These are phyloP conservation scores for Linanthus parryae DNA, from an alignment of 148 eudicot genomes.

Conservation along the genomic window DNA sequence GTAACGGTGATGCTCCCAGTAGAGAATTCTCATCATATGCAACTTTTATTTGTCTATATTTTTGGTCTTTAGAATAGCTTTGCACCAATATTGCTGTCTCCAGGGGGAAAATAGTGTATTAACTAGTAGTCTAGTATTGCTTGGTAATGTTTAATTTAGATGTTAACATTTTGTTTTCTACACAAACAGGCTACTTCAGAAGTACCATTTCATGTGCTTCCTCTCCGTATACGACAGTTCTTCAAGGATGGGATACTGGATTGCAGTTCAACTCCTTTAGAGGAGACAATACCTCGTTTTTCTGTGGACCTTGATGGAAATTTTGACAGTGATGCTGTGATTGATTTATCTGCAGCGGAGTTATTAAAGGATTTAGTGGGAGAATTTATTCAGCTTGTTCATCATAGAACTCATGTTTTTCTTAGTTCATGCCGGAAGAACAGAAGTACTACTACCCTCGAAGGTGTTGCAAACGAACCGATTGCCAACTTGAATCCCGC, in stretches of 20 bases:
- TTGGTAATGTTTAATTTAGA: too few relatives aligned
- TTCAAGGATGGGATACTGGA: slow-evolving; percentile 37
- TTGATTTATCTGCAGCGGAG: slow-evolving; percentile 49
- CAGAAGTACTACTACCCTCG: slow-evolving; percentile 17
- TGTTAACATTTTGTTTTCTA: slow-evolving; percentile 8
- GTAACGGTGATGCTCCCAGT: too few relatives aligned
- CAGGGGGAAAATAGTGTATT: too few relatives aligned
- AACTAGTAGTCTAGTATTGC: too few relatives aligned
- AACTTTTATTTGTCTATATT: too few relatives aligned
- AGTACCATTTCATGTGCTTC: slow-evolving; percentile 53
- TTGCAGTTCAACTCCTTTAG: slow-evolving; percentile 24
- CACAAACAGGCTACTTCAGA: slow-evolving; percentile 80
- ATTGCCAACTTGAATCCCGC: slow-evolving; percentile 16
- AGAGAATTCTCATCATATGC: too few relatives aligned
- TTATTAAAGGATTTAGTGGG: slow-evolving; percentile 54
- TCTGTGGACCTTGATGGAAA: slow-evolving; percentile 50
- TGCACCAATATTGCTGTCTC: too few relatives aligned
- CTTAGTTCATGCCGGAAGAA: slow-evolving; percentile 12
- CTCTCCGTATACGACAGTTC: slow-evolving; percentile 49
- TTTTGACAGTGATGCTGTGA: slow-evolving; percentile 41
- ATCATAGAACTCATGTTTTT: slow-evolving; percentile 35
- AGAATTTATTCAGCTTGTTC: slow-evolving; percentile 65
- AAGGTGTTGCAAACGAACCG: slow-evolving; percentile 17
- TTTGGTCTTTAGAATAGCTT: too few relatives aligned
- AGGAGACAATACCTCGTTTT: slow-evolving; percentile 44